phyloP scores from a whole-genome alignment of 164 flowering plant species.

The Brasenia schreberi region DNA sequence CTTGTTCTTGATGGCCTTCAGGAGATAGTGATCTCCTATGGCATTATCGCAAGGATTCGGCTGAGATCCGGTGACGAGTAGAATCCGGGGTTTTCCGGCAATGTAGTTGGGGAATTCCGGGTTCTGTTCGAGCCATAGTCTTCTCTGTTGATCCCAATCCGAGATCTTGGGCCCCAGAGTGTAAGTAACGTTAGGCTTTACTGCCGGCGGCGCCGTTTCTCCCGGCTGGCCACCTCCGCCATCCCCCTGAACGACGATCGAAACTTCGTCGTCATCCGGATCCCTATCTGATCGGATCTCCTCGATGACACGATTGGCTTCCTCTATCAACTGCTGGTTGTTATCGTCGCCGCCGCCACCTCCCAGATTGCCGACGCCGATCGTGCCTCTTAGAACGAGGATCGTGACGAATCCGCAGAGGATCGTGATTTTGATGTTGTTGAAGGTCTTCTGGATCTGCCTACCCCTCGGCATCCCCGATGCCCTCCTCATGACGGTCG shows the following conservation, averaged over 20 bases:
- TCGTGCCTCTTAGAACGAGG: conserved; percentile 82
- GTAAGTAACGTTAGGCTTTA: conserved; percentile 40
- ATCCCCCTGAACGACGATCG: background rate
- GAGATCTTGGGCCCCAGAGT: conserved; percentile 56
- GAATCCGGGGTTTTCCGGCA: conserved; percentile 37
- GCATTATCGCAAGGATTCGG: conserved; percentile 86
- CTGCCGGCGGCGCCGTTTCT: conserved; percentile 2
- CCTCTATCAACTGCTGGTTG: conserved; percentile 35
- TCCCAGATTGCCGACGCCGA: conserved; percentile 58
- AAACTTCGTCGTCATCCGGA: conserved; percentile 19
- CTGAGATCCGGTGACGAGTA: conserved; percentile 72
- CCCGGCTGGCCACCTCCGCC: background rate
- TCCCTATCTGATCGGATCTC: conserved; percentile 71
- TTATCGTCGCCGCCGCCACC: conserved; percentile 23
- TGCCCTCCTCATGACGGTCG: background rate
- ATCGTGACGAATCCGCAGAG: conserved; percentile 85
- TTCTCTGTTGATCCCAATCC: conserved; percentile 52
- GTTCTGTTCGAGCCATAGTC: conserved; percentile 46
- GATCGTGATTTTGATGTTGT: conserved; percentile 78
- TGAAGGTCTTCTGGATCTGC: conserved; percentile 73
- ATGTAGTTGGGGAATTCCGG: conserved; percentile 46
- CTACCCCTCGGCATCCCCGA: conserved; percentile 6
- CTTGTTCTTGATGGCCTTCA: conserved; percentile 75
- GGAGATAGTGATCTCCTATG: conserved; percentile 77
- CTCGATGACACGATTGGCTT: conserved; percentile 47